Evolutionary conservation across 202 grass and related monocot species (phyloP).

Genomic region (Brachypodium distachyon): DNA sequence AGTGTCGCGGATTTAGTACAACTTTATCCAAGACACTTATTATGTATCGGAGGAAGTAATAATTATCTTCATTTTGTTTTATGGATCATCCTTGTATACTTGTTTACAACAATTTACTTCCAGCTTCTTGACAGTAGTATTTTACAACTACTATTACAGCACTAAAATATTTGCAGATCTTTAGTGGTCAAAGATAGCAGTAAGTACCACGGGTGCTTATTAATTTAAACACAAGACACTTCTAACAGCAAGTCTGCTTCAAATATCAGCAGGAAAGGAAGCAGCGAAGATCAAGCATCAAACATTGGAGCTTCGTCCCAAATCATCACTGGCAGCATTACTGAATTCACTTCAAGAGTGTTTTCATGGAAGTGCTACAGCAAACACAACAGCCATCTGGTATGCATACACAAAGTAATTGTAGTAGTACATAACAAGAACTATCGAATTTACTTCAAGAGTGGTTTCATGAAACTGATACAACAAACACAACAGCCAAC

Average conservation of each 20-base stretch:
- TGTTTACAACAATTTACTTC: background rate
- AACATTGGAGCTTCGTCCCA: background rate
- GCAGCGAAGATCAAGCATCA: background rate
- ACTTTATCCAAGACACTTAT: too few relatives aligned
- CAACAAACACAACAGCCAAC: too few relatives aligned
- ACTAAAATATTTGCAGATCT: background rate
- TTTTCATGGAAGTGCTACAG: constrained; percentile 17
- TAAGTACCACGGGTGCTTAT: background rate
- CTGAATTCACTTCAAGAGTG: background rate
- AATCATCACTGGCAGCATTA: constrained; percentile 2
- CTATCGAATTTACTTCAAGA: too few relatives aligned
- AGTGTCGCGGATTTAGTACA: too few relatives aligned
- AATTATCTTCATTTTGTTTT: background rate
- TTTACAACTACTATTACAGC: too few relatives aligned
- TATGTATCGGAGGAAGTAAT: too few relatives aligned
- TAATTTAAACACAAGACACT: background rate
- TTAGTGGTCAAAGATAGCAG: background rate
- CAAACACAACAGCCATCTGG: constrained; percentile 7
- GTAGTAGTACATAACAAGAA: constrained; percentile 19
- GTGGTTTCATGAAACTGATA: too few relatives aligned
- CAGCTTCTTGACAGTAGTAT: too few relatives aligned
- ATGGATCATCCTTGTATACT: too few relatives aligned
- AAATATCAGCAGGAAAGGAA: background rate
- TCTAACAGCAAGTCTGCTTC: background rate
- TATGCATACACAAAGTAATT: constrained; percentile 30